Evolutionary conservation across 768 basidiomycete species (phyloP).

Genomic region (Boletus insuetus): DNA sequence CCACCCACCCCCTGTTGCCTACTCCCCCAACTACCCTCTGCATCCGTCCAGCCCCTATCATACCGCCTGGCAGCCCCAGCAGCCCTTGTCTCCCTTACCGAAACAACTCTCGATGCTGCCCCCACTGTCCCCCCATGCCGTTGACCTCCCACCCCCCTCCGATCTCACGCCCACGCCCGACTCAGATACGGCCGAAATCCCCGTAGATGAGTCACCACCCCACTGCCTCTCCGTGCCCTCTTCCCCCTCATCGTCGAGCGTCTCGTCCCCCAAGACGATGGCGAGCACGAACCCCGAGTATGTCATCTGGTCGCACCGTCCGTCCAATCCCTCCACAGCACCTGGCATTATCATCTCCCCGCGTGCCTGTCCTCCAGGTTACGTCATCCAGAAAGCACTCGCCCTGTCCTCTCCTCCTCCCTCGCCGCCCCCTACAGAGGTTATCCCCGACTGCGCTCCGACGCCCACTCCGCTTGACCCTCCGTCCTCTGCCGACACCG

Average conservation of each 20-base stretch:
- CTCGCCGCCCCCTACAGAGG: slow-evolving; percentile 32
- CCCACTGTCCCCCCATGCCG: slow-evolving; percentile 10
- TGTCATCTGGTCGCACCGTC: slow-evolving; percentile 74
- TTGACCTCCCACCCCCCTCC: neutral
- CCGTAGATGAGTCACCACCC: neutral
- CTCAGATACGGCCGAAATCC: neutral
- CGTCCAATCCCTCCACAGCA: slow-evolving; percentile 58
- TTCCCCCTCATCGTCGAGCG: neutral
- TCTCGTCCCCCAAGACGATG: neutral
- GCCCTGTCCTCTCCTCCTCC: slow-evolving; percentile 50
- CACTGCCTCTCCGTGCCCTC: slow-evolving; percentile 1
- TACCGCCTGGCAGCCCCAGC: slow-evolving; percentile 46
- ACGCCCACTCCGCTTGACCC: slow-evolving; percentile 26
- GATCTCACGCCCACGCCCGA: slow-evolving; percentile 6
- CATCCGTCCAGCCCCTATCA: slow-evolving; percentile 31
- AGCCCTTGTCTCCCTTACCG: slow-evolving; percentile 55
- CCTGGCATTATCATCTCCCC: slow-evolving; percentile 74
- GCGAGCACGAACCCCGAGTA: slow-evolving; percentile 34
- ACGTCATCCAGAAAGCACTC: slow-evolving; percentile 56
- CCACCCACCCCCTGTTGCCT: slow-evolving; percentile 30
- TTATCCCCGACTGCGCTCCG: slow-evolving; percentile 2
- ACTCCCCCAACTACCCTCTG: slow-evolving; percentile 24
- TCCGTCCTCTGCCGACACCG: slow-evolving; percentile 47
- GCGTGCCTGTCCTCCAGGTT: slow-evolving; percentile 55
- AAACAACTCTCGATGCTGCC: slow-evolving; percentile 59